A percentile compares a stretch with the other conserved stretches of the same genome.
These are phyloP conservation scores for Pinus taeda DNA, from an alignment of 75 land plant genomes.

Conservation along the genomic window DNA sequence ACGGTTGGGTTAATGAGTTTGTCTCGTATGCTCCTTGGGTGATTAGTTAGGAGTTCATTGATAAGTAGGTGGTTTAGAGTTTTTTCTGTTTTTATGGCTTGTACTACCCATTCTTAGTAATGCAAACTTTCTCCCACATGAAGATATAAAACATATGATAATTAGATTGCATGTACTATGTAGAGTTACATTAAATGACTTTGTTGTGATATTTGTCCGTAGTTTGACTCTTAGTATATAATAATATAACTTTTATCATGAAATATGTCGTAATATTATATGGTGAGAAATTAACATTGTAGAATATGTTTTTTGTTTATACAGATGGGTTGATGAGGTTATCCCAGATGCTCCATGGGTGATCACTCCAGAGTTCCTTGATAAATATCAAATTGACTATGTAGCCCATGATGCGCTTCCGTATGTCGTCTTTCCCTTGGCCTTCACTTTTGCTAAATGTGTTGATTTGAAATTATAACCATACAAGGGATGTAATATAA, in stretches of 20 bases:
- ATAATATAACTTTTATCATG: neutral
- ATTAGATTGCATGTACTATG: no score
- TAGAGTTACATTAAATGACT: neutral
- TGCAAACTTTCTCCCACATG: no score
- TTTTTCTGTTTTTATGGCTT: no score
- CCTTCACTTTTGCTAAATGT: neutral
- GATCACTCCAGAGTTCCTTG: constrained; percentile 52
- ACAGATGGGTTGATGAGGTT: constrained; percentile 75
- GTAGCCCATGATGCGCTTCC: constrained; percentile 50
- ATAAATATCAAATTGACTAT: constrained; percentile 53
- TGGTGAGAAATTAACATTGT: neutral
- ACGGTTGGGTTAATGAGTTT: no score
- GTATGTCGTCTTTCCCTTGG: constrained; percentile 23
- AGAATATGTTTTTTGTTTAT: neutral
- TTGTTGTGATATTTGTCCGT: neutral
- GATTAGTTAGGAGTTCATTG: no score
- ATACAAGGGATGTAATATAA: no score
- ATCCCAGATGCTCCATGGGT: constrained; percentile 68
- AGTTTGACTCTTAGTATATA: neutral
- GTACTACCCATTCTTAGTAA: no score
- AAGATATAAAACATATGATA: no score
- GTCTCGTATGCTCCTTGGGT: no score
- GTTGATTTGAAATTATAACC: no score
- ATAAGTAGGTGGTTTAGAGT: no score
- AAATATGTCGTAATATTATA: neutral